phyloP scores from a whole-genome alignment of 371 early-diverging fungal genomes.

The Mucor plumbeus region DNA sequence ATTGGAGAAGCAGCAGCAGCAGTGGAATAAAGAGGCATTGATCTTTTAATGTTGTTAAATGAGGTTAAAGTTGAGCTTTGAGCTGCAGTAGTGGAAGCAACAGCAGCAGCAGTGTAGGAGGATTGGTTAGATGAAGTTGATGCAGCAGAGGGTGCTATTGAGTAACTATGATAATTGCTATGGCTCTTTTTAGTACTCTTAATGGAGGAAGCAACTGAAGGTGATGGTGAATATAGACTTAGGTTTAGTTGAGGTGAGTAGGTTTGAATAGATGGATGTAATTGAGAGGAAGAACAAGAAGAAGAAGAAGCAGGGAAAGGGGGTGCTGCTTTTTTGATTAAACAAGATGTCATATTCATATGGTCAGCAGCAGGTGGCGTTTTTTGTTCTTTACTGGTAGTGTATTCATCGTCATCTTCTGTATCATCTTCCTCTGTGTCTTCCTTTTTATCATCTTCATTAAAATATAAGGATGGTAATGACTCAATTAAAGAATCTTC shows the following conservation, averaged over 20 bases:
- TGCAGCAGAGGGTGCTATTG: constrained; percentile 9
- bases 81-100: constrained; percentile 8
- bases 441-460: constrained; percentile 7
- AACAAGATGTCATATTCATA: background rate
- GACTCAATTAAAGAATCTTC: constrained; percentile 9
- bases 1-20: constrained; percentile 10
- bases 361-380: background rate
- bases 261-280: constrained; percentile 14
- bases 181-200: background rate
- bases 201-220: constrained; percentile 7
- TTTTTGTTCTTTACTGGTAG: background rate
- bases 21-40: constrained; percentile 11
- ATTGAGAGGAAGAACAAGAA: background rate
- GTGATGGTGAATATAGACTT: constrained; percentile 10
- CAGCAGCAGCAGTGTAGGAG: constrained; percentile 1
- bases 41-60: background rate
- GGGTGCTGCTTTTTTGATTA: constrained; percentile 4
- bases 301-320: constrained; percentile 9
- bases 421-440: constrained; percentile 10
- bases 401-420: constrained; percentile 11
- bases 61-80: constrained; percentile 11
- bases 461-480: background rate
- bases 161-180: background rate
- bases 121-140: background rate
- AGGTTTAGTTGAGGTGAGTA: constrained; percentile 24